phyloP scores from a whole-genome alignment of 1,139 yeast species.

The Suhomyces ambrosiae region DNA sequence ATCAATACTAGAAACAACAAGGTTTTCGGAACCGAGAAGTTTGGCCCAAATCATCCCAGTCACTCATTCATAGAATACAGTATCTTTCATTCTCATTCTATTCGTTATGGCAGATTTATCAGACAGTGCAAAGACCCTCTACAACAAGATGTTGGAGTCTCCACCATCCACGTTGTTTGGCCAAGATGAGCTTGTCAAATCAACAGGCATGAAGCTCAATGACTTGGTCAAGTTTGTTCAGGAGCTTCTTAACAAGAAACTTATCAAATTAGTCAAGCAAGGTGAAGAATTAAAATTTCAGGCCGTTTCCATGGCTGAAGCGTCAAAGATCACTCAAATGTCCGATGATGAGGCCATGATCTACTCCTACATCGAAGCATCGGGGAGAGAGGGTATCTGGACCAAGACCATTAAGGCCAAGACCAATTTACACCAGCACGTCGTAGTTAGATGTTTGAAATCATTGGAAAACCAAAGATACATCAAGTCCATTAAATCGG shows the following conservation, averaged over 20 bases:
- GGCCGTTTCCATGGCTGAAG: constrained; percentile 67
- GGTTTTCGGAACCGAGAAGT: no score
- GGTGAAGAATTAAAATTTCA: constrained; percentile 72
- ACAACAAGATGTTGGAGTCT: constrained; percentile 57
- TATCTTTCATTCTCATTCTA: no score
- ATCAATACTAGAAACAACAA: no score
- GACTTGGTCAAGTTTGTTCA: constrained; percentile 66
- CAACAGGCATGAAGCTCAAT: constrained; percentile 38
- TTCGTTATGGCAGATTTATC: constrained; percentile 36
- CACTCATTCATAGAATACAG: no score
- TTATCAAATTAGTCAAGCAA: constrained; percentile 67
- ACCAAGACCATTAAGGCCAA: constrained; percentile 89
- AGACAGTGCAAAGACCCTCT: constrained; percentile 56
- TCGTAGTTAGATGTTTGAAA: constrained; percentile 84
- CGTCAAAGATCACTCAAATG: constrained; percentile 73
- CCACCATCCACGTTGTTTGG: constrained; percentile 50
- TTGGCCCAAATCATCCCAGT: neutral
- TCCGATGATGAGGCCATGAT: constrained; percentile 87
- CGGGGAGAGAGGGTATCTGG: constrained; percentile 97
- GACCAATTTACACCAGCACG: constrained; percentile 90
- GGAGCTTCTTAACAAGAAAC: constrained; percentile 61
- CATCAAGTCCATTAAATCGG: constrained; percentile 88
- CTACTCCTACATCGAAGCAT: constrained; percentile 86
- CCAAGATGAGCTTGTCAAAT: constrained; percentile 59
- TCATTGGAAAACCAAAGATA: constrained; percentile 79